Conservation (phyloP, 768 basidiomycete genomes). For the Termitomyces sp. region DNA sequence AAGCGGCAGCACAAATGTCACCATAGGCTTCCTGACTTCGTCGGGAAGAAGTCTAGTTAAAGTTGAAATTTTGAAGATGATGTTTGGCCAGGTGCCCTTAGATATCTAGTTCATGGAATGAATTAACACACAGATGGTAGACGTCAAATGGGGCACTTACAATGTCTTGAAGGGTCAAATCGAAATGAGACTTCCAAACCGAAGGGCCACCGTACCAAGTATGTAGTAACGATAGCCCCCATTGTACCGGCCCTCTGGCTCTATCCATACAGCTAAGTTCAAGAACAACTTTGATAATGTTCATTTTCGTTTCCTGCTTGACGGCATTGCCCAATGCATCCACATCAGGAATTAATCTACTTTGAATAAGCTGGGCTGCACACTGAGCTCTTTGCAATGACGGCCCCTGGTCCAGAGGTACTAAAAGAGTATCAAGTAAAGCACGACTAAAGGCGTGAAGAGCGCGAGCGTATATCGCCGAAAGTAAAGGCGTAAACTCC, state of each 20-base stretch:
- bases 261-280: constrained; percentile 29
- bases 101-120: constrained; percentile 25
- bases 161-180: constrained; percentile 32
- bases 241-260: constrained; percentile 21
- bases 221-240: constrained; percentile 25
- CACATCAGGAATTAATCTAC: constrained; percentile 45
- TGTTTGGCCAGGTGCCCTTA: constrained; percentile 36
- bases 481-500: constrained; percentile 38
- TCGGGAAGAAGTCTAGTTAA: constrained; percentile 42
- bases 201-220: constrained; percentile 35
- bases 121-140: constrained; percentile 1
- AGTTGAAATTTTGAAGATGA: constrained; percentile 34
- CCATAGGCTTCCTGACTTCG: constrained; percentile 37
- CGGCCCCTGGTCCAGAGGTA: constrained; percentile 14
- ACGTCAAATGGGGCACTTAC: constrained; percentile 25
- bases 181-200: constrained; percentile 39
- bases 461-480: constrained; percentile 42
- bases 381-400: constrained; percentile 21
- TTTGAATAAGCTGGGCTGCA: constrained; percentile 34
- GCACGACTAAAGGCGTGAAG: constrained; percentile 30
- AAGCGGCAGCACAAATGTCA: constrained; percentile 36
- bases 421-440: constrained; percentile 14
- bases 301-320: constrained; percentile 29
- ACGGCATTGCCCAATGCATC: constrained; percentile 27
- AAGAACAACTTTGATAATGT: constrained; percentile 38